These are phyloP conservation scores for Penicillium mononematosum DNA, from an alignment of 495 filamentous ascomycete genomes.

Conservation along the genomic window DNA sequence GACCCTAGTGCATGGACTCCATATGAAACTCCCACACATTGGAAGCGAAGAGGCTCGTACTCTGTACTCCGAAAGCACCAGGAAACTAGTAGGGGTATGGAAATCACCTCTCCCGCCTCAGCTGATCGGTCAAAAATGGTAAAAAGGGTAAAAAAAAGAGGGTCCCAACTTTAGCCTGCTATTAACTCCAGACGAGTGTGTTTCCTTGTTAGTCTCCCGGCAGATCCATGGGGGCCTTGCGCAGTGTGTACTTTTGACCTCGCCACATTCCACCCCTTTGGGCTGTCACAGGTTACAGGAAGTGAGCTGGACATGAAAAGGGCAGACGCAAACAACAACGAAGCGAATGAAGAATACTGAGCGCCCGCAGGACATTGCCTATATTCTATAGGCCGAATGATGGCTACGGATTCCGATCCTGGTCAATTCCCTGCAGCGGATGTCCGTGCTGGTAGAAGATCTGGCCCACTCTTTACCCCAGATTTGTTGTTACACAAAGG, in stretches of 20 bases:
- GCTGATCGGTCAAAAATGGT: conserved; percentile 17
- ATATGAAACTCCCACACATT: neutral
- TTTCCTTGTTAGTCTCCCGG: conserved; percentile 28
- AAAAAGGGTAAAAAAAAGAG: conserved; percentile 8
- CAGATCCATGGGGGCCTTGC: conserved; percentile 23
- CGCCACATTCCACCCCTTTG: conserved; percentile 21
- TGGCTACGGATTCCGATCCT: conserved; percentile 18
- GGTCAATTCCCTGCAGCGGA: conserved; percentile 37
- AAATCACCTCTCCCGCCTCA: conserved; percentile 23
- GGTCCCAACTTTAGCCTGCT: neutral
- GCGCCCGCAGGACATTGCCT: neutral
- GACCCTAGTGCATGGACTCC: neutral
- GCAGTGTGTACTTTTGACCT: conserved; percentile 16
- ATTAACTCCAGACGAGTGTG: conserved; percentile 9
- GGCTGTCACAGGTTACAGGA: neutral
- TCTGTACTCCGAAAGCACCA: conserved; percentile 5
- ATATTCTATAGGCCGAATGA: conserved; percentile 2
- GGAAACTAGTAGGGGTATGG: conserved; percentile 28
- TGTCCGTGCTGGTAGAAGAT: conserved; percentile 44
- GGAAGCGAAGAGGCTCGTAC: conserved; percentile 9
- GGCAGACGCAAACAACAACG: neutral
- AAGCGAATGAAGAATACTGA: neutral
- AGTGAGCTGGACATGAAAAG: neutral
- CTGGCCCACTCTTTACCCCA: conserved; percentile 46
- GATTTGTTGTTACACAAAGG: conserved; percentile 33